Evolutionary conservation across 78 protist genomes (phyloP), one percentile per base, ranked within the genome.

Genomic region (Cavenderia fasciculata): DNA sequence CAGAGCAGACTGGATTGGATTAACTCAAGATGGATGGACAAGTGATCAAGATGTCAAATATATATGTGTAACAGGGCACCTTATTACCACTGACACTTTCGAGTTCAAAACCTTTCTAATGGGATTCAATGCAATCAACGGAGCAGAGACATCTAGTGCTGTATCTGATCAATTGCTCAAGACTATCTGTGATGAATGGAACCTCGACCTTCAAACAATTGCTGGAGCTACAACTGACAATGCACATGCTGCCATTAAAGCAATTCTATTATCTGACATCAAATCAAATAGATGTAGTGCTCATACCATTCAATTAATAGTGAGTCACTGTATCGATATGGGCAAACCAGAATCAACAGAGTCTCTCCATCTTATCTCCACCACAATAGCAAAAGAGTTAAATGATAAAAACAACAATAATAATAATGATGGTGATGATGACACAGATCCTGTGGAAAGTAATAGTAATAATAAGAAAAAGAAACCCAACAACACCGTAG

Each of bases 251-350:
- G 63, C n/a, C 8, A 27, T 8, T 3, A 57, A 57, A 57, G 63
- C 33, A 2, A 57, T 57, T 27, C 10, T 11, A 11, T 3, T 57
- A 10, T 57, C 63, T 7, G 27, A 57, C 33, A 57, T 57, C 27
- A 57, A 57, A 23, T 57, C 63, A 3, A 27, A 57, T 57, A 57
- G 63, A 27, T 57, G 63, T 27, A 4, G n/a, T 27, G n/a, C 63
- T 10, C 63, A 57, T 57, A 57, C 63, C 6, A 27, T 57, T 6
- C 63, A 57, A 57, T 36, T 25, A 27, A 57, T 57, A 27, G 63
- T 57, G 6, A 57, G 33, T 57, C 41, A 57, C 33, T 57, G 63
- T 57, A 57, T 57, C n/a, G 63, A 57, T 57, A 23, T 57, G n/a
- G 63, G 63, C 2, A 57, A 57, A 3, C 63, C 18, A 57, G 10